Evolutionary conservation across 768 basidiomycete genomes (phyloP), one percentile per base, ranked within the genome.

Genomic region (Clavaria fumosa): DNA sequence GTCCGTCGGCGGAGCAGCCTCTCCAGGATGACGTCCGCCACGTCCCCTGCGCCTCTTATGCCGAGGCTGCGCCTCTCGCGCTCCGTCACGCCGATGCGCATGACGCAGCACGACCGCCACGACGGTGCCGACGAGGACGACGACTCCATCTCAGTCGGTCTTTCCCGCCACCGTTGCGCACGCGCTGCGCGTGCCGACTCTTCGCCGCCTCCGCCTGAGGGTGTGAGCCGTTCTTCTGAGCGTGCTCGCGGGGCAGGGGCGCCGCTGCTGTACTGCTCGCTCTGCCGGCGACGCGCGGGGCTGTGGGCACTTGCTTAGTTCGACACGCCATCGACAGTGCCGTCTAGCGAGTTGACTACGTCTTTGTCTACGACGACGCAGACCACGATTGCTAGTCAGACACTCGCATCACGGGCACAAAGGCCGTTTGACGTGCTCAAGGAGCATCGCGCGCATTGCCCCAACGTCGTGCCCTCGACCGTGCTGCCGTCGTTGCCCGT

Each of bases 381-480:
- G 34, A 12, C 24, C 10, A 26, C 22, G 31, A 46, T n/a, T 3
- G 17, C 27, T 32, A 30, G 21, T 32, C 23, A 40, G 11, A 36
- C 52, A 4, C 11, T n/a, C n/a, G n/a, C 45, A 27, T 15, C 46
- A 42, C 39, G 47, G 36, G 46, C 55, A 9, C 51, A 7, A 58
- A 45, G 81, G 37, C 69, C 69, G 15, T 72, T 88, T 37, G 83
- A 89, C 51, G 50, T 86, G 24, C 53, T 85, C 33, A 78, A 75
- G 48, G 84, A 89, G 53, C 85, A 88, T 51, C 69, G 84, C 19
- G n/a, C n/a, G 2, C 84, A 81, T 47, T 88, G 85, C 46, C 84
- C 84, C n/a, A 86, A 84, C 43, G 69, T 82, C 20, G 74, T 78
- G 23, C 67, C 69, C 10, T 80, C 79, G 5, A 82, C 78, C 2